These are phyloP conservation scores for Cyclotella baltica DNA, from an alignment of 108 stramenopile genomes.

Conservation along the genomic window DNA sequence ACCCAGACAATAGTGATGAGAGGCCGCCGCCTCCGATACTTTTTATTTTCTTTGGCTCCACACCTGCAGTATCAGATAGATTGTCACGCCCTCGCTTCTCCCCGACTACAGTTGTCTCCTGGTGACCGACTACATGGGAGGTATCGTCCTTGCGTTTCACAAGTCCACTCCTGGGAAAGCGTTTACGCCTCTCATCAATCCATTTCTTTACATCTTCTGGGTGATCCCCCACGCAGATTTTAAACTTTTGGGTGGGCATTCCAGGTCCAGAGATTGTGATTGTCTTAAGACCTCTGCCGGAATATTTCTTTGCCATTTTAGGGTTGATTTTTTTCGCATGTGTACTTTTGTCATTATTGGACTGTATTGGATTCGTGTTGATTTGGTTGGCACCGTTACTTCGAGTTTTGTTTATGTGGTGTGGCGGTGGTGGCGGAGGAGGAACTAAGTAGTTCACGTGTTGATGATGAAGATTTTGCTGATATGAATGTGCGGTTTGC, in stretches of 20 bases:
- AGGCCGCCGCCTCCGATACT: slow-evolving; percentile 34
- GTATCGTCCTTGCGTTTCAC: no score
- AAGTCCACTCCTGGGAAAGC: slow-evolving; percentile 67
- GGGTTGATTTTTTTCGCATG: slow-evolving; percentile 41
- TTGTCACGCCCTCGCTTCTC: neutral
- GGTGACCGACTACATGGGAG: neutral
- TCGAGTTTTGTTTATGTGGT: neutral
- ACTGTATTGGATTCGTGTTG: neutral
- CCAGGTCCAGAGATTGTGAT: slow-evolving; percentile 82
- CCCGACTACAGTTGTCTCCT: neutral
- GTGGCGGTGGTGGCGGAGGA: slow-evolving; percentile 37
- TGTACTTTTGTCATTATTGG: neutral
- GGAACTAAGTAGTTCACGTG: slow-evolving; percentile 15
- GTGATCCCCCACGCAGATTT: slow-evolving; percentile 89
- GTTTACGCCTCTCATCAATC: slow-evolving; percentile 83
- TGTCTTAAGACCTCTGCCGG: slow-evolving; percentile 83
- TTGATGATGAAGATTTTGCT: slow-evolving; percentile 1
- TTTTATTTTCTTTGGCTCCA: slow-evolving; percentile 13
- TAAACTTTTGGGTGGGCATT: slow-evolving; percentile 76
- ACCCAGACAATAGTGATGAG: slow-evolving; percentile 77
- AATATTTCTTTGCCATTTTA: slow-evolving; percentile 63
- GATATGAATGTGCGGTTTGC: neutral
- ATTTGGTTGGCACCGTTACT: slow-evolving; percentile 9
- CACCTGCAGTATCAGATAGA: no score
- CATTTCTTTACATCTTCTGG: slow-evolving; percentile 86